Evolutionary conservation across 2,329 filamentous ascomycete species (phyloP), one percentile per base, ranked within the genome.

Genomic region (Calonectria ilicicola): DNA sequence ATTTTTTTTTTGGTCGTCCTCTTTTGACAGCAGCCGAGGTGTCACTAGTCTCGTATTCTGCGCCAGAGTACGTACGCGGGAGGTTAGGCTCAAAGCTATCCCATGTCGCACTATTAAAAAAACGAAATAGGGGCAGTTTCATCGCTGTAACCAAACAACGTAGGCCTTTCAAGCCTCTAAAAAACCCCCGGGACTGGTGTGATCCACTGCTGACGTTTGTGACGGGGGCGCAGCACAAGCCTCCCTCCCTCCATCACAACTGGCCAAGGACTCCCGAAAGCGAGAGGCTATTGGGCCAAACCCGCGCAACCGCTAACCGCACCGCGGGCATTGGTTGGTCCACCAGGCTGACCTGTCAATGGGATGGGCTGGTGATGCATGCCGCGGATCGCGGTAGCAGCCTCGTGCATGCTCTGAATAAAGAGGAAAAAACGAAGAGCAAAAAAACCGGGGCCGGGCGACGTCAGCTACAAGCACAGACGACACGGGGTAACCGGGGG

Each of bases 381-480:
- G 21, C 32, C 51, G 53, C 53, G 53, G 53, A 60, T 60, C 56
- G 26, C 58, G 38, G 14, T 23, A 26, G 21, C 56, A 44, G 35
- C 58, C 58, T 62, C 19, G 35, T 35, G 42, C 51, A 65, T 32
- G 56, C 40, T 42, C 21, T 60, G 58, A 42, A 60, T 63, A 60
- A 42, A 67, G 35, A 63, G 23, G 27, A 64, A 69, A 73, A 68
- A 69, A 35, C 7, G 10, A 35, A 35, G 32, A 35, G 32, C 7
- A 15, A 38, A n/a, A 72, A 76, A 77, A 78, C 63, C 72, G 77
- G 72, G 70, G 51, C 38, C 46, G 68, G 74, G 76, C 77, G 72
- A 79, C 77, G 77, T 79, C 77, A 79, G 77, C 77, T 53, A 65
- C 51, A 69, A 79, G 72, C 73, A 76, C 72, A 53, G 74, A 66